These are phyloP conservation scores for Thelonectria rubi DNA, from an alignment of 2,329 filamentous ascomycete genomes.

Conservation along the genomic window DNA sequence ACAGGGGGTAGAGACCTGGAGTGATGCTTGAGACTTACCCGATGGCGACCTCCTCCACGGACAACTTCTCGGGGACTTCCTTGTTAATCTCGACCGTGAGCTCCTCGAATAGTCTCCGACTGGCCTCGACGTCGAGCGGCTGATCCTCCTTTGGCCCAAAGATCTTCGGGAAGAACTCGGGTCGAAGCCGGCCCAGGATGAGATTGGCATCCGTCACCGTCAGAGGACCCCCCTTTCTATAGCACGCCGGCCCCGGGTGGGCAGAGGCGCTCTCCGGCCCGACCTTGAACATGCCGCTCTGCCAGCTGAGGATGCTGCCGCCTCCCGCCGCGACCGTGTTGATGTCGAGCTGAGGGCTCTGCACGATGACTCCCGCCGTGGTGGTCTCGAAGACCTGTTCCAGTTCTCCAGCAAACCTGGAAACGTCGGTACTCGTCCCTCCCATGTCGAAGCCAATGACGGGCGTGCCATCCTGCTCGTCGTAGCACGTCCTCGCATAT, in stretches of 20 bases:
- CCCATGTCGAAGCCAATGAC: conserved; percentile 96
- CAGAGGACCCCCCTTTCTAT: conserved; percentile 84
- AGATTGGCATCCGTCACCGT: conserved; percentile 92
- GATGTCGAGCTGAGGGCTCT: conserved; percentile 89
- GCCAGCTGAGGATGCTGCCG: conserved; percentile 83
- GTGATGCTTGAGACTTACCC: conserved; percentile 1
- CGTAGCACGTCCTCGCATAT: conserved; percentile 89
- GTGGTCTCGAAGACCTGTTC: conserved; percentile 95
- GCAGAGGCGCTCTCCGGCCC: conserved; percentile 88
- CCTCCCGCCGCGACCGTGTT: conserved; percentile 93
- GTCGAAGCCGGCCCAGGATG: conserved; percentile 81
- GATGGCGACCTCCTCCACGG: conserved; percentile 77
- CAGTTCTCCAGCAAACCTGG: conserved; percentile 81
- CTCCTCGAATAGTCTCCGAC: conserved; percentile 76
- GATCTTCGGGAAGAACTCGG: conserved; percentile 92
- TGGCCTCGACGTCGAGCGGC: conserved; percentile 78
- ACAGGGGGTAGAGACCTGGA: too few species aligned
- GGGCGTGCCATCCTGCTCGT: conserved; percentile 78
- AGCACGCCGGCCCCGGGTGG: conserved; percentile 88
- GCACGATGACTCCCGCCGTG: conserved; percentile 88
- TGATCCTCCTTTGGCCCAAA: conserved; percentile 89
- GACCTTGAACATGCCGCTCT: conserved; percentile 87
- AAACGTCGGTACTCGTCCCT: conserved; percentile 90
- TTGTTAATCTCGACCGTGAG: conserved; percentile 79
- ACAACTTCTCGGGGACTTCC: conserved; percentile 76